Evolutionary conservation across 306 rosid species (phyloP), one percentile per base, ranked within the genome.

Genomic region (Mimosa pudica): DNA sequence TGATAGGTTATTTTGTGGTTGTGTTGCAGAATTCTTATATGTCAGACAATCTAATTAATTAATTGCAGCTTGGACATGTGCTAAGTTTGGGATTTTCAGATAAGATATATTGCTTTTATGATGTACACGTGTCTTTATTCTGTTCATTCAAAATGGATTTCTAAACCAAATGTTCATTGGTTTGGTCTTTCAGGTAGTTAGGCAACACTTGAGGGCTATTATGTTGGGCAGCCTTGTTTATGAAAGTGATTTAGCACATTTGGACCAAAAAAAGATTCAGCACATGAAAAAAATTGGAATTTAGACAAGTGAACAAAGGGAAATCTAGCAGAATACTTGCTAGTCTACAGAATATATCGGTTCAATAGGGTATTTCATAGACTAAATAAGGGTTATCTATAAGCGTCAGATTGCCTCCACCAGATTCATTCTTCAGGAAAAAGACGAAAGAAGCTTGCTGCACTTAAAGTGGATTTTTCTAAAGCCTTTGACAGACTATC

Each of bases 311-410:
- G 57, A 36, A 62, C 75, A 55, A 7, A 35, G 70, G 41, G 65
- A 58, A 79, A 24, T 66, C 49, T 60, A 74, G 52, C 64, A 45
- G 76, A 38, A 68, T 58, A 35, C 79, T 35, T 67, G 76, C 47
- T 35, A 24, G 30, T 24, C 30, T 24, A 58, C 51, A 46, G 71
- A 45, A 41, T 49, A 63, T 8, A 66, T 74, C 44, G 10, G 18
- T 74, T 32, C 33, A 45, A 58, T 63, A 45, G 35, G 55, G 73
- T 76, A 2, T 70, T 81, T 60, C 77, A 35, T 41, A 60, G 65
- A 57, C 67, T 38, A 0, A 24, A 24, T 24, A 0, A 16, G 45
- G 71, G 54, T 70, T 57, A 33, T 58, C 14, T 49, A 2, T 54
- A 36, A 2, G n/a, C n/a, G n/a, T n/a, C n/a, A n/a, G n/a, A n/a